Evolutionary conservation across 2,329 filamentous ascomycete genomes (phyloP).

Genomic region (Teratosphaeria destructans): DNA sequence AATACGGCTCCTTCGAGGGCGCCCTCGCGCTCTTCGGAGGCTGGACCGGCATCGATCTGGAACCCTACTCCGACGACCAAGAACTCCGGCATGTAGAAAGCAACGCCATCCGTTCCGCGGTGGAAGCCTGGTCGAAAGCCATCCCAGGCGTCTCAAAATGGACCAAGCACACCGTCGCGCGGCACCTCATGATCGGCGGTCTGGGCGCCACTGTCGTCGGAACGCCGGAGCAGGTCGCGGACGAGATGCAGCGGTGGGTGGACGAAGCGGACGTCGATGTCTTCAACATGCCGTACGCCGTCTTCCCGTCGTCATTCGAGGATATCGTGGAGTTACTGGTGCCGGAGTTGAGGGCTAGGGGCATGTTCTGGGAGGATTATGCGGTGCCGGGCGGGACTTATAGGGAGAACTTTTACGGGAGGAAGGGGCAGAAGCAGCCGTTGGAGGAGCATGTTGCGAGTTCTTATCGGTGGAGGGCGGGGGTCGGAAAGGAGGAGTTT

Average conservation of each 20-base stretch:
- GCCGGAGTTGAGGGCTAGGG: slow-evolving; percentile 49
- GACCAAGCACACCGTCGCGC: slow-evolving; percentile 61
- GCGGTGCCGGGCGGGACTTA: slow-evolving; percentile 47
- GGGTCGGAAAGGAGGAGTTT: neutral
- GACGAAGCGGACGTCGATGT: slow-evolving; percentile 61
- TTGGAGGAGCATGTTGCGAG: slow-evolving; percentile 44
- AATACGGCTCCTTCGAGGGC: slow-evolving; percentile 38
- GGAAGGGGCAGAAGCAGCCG: slow-evolving; percentile 40
- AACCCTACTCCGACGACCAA: slow-evolving; percentile 51
- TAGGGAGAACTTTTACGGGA: slow-evolving; percentile 48
- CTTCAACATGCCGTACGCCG: slow-evolving; percentile 61
- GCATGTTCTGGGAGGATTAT: slow-evolving; percentile 44
- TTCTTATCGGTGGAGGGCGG: slow-evolving; percentile 31
- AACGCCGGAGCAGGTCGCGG: slow-evolving; percentile 53
- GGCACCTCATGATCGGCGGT: slow-evolving; percentile 59
- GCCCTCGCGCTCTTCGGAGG: slow-evolving; percentile 64
- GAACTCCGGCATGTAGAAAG: slow-evolving; percentile 35
- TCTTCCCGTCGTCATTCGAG: slow-evolving; percentile 44
- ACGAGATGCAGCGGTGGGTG: slow-evolving; percentile 54
- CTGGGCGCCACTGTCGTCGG: slow-evolving; percentile 56
- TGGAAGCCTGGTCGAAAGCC: slow-evolving; percentile 37
- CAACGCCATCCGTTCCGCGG: neutral
- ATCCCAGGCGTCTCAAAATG: slow-evolving; percentile 54
- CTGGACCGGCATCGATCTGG: slow-evolving; percentile 60
- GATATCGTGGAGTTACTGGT: slow-evolving; percentile 51